These are phyloP conservation scores for Euclidium syriacum DNA, from an alignment of 345 rosid genomes.

Conservation along the genomic window DNA sequence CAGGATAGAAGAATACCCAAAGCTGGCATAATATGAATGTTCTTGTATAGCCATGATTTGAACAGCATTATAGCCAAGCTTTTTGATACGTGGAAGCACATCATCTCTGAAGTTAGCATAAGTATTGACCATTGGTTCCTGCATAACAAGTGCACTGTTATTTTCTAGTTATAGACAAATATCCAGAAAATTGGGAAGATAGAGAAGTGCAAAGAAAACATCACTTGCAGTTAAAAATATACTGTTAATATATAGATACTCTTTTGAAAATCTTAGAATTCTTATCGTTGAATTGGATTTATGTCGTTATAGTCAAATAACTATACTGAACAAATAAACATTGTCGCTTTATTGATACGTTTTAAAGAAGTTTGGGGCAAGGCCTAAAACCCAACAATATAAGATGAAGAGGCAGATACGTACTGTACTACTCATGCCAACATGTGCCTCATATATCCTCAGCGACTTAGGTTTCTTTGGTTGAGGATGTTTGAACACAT, in stretches of 20 bases:
- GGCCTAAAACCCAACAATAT: not conserved
- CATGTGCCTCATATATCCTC: constrained; percentile 91
- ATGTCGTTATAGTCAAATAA: not conserved
- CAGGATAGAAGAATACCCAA: constrained; percentile 55
- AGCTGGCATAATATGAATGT: constrained; percentile 95
- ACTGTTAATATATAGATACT: not conserved
- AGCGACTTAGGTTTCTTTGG: constrained; percentile 89
- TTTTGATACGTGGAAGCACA: constrained; percentile 93
- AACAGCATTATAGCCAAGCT: constrained; percentile 93
- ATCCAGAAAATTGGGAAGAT: not conserved
- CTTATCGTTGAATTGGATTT: not conserved
- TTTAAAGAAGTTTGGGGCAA: constrained; percentile 1
- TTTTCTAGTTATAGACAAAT: not conserved
- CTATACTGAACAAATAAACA: constrained; percentile 2
- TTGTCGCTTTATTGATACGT: not conserved
- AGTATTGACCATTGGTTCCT: constrained; percentile 83
- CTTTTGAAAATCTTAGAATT: not conserved
- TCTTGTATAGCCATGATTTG: constrained; percentile 99
- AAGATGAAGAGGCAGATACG: constrained; percentile 17
- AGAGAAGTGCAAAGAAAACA: constrained; percentile 3
- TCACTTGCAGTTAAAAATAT: not conserved
- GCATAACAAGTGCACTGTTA: constrained; percentile 32
- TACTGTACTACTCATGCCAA: constrained; percentile 97
- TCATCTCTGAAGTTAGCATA: constrained; percentile 88
- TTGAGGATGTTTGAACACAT: constrained; percentile 73